Evolutionary conservation across 192 early-diverging fungal genomes (phyloP).

Genomic region (Entomortierella chlamydospora): DNA sequence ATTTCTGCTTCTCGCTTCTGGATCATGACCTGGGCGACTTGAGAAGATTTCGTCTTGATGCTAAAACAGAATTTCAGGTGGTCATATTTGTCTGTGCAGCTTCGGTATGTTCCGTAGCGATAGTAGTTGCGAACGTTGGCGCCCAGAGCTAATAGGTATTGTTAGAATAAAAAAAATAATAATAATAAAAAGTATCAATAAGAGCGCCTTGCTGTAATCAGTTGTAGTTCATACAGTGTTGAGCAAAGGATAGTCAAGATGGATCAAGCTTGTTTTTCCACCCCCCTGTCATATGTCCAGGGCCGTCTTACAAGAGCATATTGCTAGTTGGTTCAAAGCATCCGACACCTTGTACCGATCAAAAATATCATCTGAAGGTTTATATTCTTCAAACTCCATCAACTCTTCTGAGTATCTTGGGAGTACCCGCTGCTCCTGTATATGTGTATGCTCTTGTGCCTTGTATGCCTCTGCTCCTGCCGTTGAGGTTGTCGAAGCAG

Average conservation of each 20-base stretch:
- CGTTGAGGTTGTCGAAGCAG: too few relatives aligned
- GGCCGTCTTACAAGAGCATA: constrained; percentile 40
- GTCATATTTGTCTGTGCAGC: constrained; percentile 54
- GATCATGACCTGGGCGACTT: constrained; percentile 57
- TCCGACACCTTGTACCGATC: constrained; percentile 35
- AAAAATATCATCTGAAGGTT: constrained; percentile 30
- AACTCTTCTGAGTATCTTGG: background rate
- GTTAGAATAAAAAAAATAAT: background rate
- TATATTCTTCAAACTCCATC: constrained; percentile 40
- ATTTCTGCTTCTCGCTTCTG: constrained; percentile 43
- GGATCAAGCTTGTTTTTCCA: too few relatives aligned
- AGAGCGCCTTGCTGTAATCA: too few relatives aligned
- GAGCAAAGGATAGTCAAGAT: background rate
- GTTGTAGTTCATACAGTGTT: too few relatives aligned
- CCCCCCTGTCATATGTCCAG: too few relatives aligned
- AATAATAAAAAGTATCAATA: too few relatives aligned
- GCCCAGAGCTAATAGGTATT: constrained; percentile 55
- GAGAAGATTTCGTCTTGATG: constrained; percentile 58
- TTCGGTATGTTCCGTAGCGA: constrained; percentile 57
- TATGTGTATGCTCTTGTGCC: too few relatives aligned
- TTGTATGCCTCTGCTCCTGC: too few relatives aligned
- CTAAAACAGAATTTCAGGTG: constrained; percentile 61
- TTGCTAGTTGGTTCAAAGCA: constrained; percentile 40
- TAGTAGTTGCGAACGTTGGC: constrained; percentile 62
- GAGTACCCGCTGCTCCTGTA: background rate